A percentile compares a stretch with the other conserved stretches of the same genome.
Conservation (phyloP, 345 rosid species). For the Bruguiera parviflora region DNA sequence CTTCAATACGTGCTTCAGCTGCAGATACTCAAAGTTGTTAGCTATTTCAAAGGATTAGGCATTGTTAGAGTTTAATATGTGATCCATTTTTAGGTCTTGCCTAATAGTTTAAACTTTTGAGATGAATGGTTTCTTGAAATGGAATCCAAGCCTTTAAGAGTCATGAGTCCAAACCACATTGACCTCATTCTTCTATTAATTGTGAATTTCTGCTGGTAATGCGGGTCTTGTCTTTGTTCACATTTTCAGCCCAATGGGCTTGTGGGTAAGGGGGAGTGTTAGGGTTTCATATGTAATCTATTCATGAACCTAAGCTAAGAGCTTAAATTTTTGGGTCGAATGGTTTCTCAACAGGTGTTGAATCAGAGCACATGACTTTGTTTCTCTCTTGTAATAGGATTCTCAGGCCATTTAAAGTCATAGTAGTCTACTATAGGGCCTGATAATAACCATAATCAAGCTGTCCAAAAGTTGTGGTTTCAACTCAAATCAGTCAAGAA, state of each 20-base stretch:
- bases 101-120: no score
- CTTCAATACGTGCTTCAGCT: constrained; percentile 88
- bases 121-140: no score
- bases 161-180: no score
- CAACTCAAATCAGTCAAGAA: constrained; percentile 5
- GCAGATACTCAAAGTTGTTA: constrained; percentile 33
- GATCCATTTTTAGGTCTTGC: neutral
- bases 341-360: neutral
- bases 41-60: constrained; percentile 4
- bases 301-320: no score
- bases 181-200: no score
- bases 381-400: constrained; percentile 1
- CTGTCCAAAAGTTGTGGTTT: constrained; percentile 3
- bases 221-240: no score
- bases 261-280: no score
- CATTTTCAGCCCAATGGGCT: no score
- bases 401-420: neutral
- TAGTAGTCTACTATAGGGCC: neutral
- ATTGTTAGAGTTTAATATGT: neutral
- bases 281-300: no score
- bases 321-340: no score
- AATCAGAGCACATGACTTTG: neutral
- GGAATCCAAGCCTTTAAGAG: no score
- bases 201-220: no score
- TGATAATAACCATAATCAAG: neutral